Conservation (phyloP, 2,329 filamentous ascomycete genomes). For the Leptographium wingfieldii region DNA sequence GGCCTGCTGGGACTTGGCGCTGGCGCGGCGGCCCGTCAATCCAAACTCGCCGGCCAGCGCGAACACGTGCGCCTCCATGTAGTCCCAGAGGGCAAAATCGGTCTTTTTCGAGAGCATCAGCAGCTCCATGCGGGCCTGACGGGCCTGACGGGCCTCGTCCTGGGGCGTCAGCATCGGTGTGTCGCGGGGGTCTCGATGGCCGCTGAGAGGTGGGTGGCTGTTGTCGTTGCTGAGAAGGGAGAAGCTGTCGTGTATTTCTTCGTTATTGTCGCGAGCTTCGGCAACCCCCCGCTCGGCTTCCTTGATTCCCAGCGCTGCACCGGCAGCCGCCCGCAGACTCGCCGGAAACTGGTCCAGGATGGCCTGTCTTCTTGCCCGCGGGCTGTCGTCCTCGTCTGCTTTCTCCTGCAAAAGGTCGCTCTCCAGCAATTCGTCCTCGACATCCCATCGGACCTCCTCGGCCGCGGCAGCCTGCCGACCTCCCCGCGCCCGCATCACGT, state of each 20-base stretch:
- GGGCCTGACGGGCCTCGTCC: background rate
- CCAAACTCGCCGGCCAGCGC: conserved; percentile 38
- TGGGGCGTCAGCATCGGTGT: conserved; percentile 32
- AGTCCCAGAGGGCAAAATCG: conserved; percentile 53
- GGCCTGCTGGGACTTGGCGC: conserved; percentile 14
- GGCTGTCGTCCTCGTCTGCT: background rate
- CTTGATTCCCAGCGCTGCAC: conserved; percentile 23
- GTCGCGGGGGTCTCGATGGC: background rate
- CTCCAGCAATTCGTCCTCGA: background rate
- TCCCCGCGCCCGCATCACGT: background rate
- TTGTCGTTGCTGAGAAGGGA: background rate
- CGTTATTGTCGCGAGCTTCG: too few species aligned
- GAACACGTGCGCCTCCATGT: conserved; percentile 57
- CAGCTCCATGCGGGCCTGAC: conserved; percentile 25
- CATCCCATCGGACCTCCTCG: background rate
- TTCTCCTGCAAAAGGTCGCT: background rate
- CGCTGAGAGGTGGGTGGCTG: too few species aligned
- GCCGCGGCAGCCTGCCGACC: background rate
- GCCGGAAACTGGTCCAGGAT: conserved; percentile 28
- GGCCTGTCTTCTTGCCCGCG: conserved; percentile 17
- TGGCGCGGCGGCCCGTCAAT: background rate
- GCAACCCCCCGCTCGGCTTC: background rate
- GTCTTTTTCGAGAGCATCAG: conserved; percentile 42
- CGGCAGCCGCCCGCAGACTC: conserved; percentile 26
- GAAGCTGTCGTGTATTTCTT: too few species aligned